Base-by-base conservation (phyloP, 768 basidiomycete genomes). In the Mycena sanguinolenta region DNA sequence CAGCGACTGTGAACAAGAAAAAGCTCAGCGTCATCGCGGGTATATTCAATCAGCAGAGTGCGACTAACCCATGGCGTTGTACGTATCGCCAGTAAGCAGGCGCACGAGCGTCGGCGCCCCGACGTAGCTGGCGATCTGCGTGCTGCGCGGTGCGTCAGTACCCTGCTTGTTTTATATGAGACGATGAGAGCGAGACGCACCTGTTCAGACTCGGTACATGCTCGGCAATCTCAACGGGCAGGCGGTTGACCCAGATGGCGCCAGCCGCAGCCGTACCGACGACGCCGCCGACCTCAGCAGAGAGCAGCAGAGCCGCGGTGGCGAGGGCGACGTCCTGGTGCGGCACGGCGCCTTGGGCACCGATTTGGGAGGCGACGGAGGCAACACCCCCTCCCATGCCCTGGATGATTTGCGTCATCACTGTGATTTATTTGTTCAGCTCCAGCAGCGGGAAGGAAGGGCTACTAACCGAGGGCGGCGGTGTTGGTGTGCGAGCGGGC, bases 381-480 rank as follows among this genome's bases (percentile, higher is more conserved):
- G 87, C 87, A 69, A 89, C 79, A 34, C 88, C 89, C 4, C 89
- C 89, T 19, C 89, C 89, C 3, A 84, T 70, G n/a, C 89, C 89
- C 76, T 89, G 88, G n/a, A 90, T 76, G 62, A 89, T 77, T 70
- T 90, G 89, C n/a, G 84, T 85, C 65, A 82, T 76, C 28, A 90
- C 86, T 70, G 59, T 34, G 10, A 2, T 23, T 14, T 7, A 9
- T n/a, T 70, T 30, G 60, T 58, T 27, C 21, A 17, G 9, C 28
- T 7, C 14, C 30, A 25, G 25, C 13, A 39, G 42, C 7, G 16
- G 30, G 49, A 32, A 27, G 4, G 10, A 32, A 30, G 54, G 58
- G 7, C 21, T 6, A 52, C 69, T 36, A 23, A 70, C 69, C 69
- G 44, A 89, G 82, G 54, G 82, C 81, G 16, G 72, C 75, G 39